Percentiles rank a stretch among this genome's conserved stretches.
Conservation (phyloP, 345 rosid genomes). For the Pelargonium nanum region DNA sequence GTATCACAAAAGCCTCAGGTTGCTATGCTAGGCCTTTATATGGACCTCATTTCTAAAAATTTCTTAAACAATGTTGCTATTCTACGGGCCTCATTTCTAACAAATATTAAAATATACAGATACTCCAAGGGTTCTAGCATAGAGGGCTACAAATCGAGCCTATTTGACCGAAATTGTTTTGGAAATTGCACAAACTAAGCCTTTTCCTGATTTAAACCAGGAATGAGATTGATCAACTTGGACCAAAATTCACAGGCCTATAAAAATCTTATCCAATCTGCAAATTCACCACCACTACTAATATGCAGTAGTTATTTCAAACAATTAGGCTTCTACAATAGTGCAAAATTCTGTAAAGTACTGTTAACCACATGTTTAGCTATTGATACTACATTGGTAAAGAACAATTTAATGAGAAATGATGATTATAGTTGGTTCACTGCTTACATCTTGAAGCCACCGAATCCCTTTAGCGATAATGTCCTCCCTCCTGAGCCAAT, state of each 20-base stretch:
- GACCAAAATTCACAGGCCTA: too few relatives aligned
- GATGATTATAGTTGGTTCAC: constrained; percentile 1
- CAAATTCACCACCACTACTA: not conserved
- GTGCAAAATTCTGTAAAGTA: not conserved
- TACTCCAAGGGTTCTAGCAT: too few relatives aligned
- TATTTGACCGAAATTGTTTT: too few relatives aligned
- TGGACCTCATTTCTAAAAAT: too few relatives aligned
- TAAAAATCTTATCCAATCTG: not conserved
- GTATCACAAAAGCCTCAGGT: too few relatives aligned
- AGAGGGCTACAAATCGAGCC: too few relatives aligned
- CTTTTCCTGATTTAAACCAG: not conserved
- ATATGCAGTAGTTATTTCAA: not conserved
- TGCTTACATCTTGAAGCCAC: constrained; percentile 91
- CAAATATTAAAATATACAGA: too few relatives aligned
- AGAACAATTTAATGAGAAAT: not conserved
- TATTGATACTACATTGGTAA: not conserved
- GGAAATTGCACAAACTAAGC: not conserved
- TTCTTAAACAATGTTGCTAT: too few relatives aligned
- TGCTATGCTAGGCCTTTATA: too few relatives aligned
- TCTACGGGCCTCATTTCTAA: too few relatives aligned
- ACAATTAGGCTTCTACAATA: not conserved
- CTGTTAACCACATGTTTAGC: not conserved
- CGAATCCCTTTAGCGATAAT: constrained; percentile 65
- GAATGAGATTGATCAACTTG: too few relatives aligned
- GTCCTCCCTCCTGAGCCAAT: constrained; percentile 80